Evolutionary conservation across 2,329 filamentous ascomycete genomes (phyloP), one percentile per base, ranked within the genome.

Genomic region (Coleophoma crateriformis): DNA sequence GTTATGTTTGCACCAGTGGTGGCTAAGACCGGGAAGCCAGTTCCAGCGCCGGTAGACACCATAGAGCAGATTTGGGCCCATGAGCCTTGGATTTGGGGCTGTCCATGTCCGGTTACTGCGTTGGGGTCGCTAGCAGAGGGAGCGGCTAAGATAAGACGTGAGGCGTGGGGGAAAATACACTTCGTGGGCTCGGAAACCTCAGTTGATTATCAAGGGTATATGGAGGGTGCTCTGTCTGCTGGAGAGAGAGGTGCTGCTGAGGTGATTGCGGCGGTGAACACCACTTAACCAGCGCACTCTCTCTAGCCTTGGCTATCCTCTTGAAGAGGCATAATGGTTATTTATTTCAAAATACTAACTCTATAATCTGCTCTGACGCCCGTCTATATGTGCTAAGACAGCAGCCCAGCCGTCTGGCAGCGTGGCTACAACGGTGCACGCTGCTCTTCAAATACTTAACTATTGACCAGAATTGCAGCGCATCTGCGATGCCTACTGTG

Each of bases 131-230:
- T 61, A 14, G 60, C 55, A 61, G 17, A 61, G 59, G 8, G 58
- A 54, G 0, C 51, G 14, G 35, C 56, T 12, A 52, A 64, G 3
- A 63, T 67, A 27, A 63, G 64, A 4, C 63, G 65, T 43, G 19
- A 19, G 19, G 61, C 63, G 0, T 54, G 67, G n/a, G 65, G 67
- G 0, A 68, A 71, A 33, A 27, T 77, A 3, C 72, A 77, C 52
- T 77, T 76, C 54, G 73, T 72, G 2, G 75, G 75, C 0, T 77
- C 75, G 0, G 75, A 78, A 61, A 72, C 69, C 12, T 67, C 68
- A 7, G 64, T 51, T 2, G 69, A 73, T 44, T 78, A 74, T 75
- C 74, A 73, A 48, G 74, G 75, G 0, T 77, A 77, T 53, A 75
- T 78, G 68, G 74, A 77, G 50, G 74, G 74, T 7, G 75, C 74